Evolutionary conservation across 495 filamentous ascomycete genomes (phyloP), one percentile per base, ranked within the genome.

Genomic region (Pyrenula aspistea): DNA sequence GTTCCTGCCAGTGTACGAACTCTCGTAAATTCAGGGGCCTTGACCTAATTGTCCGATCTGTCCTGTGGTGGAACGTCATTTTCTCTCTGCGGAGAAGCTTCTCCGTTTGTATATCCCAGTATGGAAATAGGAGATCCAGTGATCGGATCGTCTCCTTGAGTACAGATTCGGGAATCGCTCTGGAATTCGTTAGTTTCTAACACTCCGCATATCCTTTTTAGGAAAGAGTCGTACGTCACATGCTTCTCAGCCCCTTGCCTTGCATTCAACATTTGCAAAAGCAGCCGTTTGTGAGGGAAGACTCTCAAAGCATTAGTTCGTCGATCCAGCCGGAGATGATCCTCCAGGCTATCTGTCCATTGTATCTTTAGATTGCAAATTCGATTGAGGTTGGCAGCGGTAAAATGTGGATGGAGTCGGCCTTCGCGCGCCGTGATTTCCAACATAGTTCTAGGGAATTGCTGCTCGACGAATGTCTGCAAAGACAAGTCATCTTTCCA

Each of bases 1-100:
- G 55, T 22, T 60, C 58, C 22, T 54, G 56, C 58, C 58, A 60
- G 24, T 53, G 25, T 31, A 57, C 58, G 51, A 57, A 57, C 31
- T 60, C 58, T 11, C 23, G 25, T 24, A 57, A 53, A 2, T 31
- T 42, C 15, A 42, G 15, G 4, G 31, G 31, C 8, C 31, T 4
- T 8, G 31, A 42, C 15, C 31, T 15, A 42, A 15, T 42, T 42
- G 31, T 42, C 31, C 8, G 31, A 42, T 42, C 31, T 15, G 31
- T 42, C 15, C 31, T 42, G 31, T 42, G 31, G 31, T 42, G 31
- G 15, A 42, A 42, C 31, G 31, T 42, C 31, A 42, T 42, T 15
- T 42, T 42, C 31, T 42, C 31, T 42, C 15, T 42, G 15, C 31
- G 31, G 15, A 42, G 31, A 42, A 42, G 31, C 15, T 4, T 42